Conservation (phyloP, 1,284 basidiomycete species). For the Apiotrichum mycotoxinovorans region DNA sequence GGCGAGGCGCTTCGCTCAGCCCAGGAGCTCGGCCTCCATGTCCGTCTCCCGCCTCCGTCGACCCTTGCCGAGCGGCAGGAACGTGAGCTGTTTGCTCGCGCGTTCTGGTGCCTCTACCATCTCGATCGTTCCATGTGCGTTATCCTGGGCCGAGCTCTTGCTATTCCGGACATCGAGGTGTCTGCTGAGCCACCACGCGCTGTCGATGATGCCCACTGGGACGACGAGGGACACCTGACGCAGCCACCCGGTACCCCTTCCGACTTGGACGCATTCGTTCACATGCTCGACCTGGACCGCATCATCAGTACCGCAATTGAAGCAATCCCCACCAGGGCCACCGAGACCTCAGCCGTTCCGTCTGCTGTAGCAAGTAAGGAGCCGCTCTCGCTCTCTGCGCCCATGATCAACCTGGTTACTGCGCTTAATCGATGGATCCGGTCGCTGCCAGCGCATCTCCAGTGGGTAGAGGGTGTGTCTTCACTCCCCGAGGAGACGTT, state of each 20-base stretch:
- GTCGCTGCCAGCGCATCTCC: conserved; percentile 64
- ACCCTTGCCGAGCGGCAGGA: background rate
- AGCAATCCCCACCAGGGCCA: conserved; percentile 64
- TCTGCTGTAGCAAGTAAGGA: no score
- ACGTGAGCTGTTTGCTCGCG: background rate
- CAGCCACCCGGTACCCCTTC: background rate
- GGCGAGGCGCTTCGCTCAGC: conserved; percentile 66
- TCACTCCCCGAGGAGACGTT: conserved; percentile 57
- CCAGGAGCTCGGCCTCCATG: conserved; percentile 45
- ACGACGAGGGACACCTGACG: background rate
- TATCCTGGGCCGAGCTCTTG: background rate
- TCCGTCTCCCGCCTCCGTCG: conserved; percentile 32
- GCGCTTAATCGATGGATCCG: conserved; percentile 71
- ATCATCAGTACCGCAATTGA: conserved; percentile 66
- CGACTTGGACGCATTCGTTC: conserved; percentile 60
- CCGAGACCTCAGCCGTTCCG: conserved; percentile 55
- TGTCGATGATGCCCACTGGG: conserved; percentile 30
- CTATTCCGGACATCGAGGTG: conserved; percentile 73
- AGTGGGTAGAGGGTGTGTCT: conserved; percentile 56
- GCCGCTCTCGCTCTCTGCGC: conserved; percentile 50
- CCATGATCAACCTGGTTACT: conserved; percentile 64
- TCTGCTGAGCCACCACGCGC: conserved; percentile 71
- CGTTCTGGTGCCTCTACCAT: conserved; percentile 52
- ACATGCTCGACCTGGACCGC: conserved; percentile 64
- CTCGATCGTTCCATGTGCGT: conserved; percentile 56